phyloP scores from a whole-genome alignment of 2,329 filamentous ascomycete genomes.

The Colletotrichum tropicicola region DNA sequence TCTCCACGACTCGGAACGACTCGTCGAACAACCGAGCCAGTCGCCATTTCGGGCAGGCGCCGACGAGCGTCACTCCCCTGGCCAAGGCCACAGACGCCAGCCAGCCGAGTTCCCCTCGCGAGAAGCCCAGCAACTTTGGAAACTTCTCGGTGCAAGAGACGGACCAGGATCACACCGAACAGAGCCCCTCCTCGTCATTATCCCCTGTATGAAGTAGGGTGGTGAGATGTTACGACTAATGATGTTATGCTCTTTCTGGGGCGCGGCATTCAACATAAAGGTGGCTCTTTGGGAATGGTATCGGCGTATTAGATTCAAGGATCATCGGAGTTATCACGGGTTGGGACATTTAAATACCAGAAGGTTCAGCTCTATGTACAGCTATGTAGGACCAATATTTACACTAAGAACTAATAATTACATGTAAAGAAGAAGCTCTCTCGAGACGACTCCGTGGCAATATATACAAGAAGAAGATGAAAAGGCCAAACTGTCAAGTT shows the following conservation, averaged over 20 bases:
- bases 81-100: not conserved
- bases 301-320: not conserved
- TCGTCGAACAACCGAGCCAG: not conserved
- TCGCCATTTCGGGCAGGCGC: not conserved
- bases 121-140: not conserved
- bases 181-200: not conserved
- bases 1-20: not conserved
- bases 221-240: not conserved
- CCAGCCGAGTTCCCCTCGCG: not conserved
- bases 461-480: too few relatives aligned
- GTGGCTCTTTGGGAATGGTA: not conserved
- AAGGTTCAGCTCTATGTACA: too few relatives aligned
- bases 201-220: not conserved
- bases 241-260: not conserved
- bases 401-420: too few relatives aligned
- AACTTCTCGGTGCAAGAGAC: constrained; percentile 1
- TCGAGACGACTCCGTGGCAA: too few relatives aligned
- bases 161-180: not conserved
- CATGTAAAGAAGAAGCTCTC: too few relatives aligned
- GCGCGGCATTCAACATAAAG: not conserved
- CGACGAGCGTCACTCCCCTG: not conserved
- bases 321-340: not conserved
- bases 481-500: too few relatives aligned
- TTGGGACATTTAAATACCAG: too few relatives aligned
- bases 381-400: too few relatives aligned